Base-by-base conservation (phyloP, 441 rosid genomes). In the Croton setiger region DNA sequence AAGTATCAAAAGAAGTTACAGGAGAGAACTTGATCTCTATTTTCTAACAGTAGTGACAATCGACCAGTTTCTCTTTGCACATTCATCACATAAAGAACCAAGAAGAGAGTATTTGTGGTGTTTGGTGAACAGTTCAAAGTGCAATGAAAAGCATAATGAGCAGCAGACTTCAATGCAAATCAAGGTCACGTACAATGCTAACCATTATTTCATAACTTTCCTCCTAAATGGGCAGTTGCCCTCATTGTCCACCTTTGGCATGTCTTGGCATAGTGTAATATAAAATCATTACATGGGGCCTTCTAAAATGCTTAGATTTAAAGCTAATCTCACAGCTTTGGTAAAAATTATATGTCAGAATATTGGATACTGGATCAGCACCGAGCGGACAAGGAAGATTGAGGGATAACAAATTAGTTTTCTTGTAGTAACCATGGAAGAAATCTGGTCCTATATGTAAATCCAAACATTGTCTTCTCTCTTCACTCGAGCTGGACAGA, bases 1-100 rank as follows among this genome's bases (percentile, higher is more conserved):
- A 69, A 81, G 70, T 45, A 71, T 41, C 33, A 55, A 62, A 36
- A 18, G 5, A 37, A 51, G 51, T 74, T 68, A 70, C 60, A 10
- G 23, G 10, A 55, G 44, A 36, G 20, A 60, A 33, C 43, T 36
- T 5, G 27, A 15, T 5, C 31, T 56, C 9, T 9, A 27, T 60
- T 47, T 35, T 56, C 15, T 7, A 20, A 17, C 55, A 64, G 56
- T 7, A 23, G 12, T 36, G 9, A 61, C 44, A 56, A 36, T 35
- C 17, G 18, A 61, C 53, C 37, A 37, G 21, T 47, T 20, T 63
- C 10, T 45, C 44, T 4, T n/a, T 47, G 37, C 23, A 23, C 53
- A 23, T 14, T 20, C 39, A 39, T 39, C 20, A 4, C 7, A 48
- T 48, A 15, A 48, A 48, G n/a, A 48, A 48, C 20, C n/a, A 15